Percentiles rank a stretch among this genome's conserved stretches.
These are phyloP conservation scores for Kwoniella shandongensis DNA, from an alignment of 768 basidiomycete genomes.

Conservation along the genomic window DNA sequence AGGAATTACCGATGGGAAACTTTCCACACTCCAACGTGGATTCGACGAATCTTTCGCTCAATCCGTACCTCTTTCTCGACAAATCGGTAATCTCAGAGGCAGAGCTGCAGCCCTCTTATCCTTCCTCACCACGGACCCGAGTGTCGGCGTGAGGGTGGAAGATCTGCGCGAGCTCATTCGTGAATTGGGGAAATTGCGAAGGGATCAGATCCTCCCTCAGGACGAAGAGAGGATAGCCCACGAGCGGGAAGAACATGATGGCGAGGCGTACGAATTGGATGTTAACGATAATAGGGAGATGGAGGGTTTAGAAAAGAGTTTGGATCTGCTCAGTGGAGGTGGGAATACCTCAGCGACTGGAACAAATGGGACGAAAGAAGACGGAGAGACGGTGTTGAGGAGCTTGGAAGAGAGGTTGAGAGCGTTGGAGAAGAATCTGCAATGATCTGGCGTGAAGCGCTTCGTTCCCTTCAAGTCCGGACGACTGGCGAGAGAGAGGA, in stretches of 20 bases:
- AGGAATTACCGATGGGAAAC: slow-evolving; percentile 90
- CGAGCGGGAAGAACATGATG: slow-evolving; percentile 56
- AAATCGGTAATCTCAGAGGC: slow-evolving; percentile 77
- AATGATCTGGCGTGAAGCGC: no score
- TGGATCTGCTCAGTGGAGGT: slow-evolving; percentile 38
- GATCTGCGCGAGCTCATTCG: slow-evolving; percentile 60
- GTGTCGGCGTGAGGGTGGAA: background rate
- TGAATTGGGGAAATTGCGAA: slow-evolving; percentile 63
- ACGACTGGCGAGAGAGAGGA: no score
- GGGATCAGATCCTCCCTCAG: slow-evolving; percentile 70
- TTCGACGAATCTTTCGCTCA: slow-evolving; percentile 80
- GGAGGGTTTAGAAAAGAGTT: slow-evolving; percentile 62
- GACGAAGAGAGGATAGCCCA: slow-evolving; percentile 79
- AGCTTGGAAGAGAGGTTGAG: slow-evolving; percentile 25
- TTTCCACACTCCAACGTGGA: slow-evolving; percentile 78
- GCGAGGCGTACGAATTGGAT: slow-evolving; percentile 43
- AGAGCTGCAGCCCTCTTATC: slow-evolving; percentile 63
- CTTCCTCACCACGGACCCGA: slow-evolving; percentile 42
- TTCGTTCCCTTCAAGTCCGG: no score
- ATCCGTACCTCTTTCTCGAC: slow-evolving; percentile 65
- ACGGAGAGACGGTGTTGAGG: slow-evolving; percentile 8
- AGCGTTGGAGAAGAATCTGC: slow-evolving; percentile 13
- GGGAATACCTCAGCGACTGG: background rate
- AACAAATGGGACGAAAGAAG: slow-evolving; percentile 4
- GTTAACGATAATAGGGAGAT: slow-evolving; percentile 34